These are phyloP conservation scores for Colletotrichum eleusines DNA, from an alignment of 2,329 filamentous ascomycete species.

Conservation along the genomic window DNA sequence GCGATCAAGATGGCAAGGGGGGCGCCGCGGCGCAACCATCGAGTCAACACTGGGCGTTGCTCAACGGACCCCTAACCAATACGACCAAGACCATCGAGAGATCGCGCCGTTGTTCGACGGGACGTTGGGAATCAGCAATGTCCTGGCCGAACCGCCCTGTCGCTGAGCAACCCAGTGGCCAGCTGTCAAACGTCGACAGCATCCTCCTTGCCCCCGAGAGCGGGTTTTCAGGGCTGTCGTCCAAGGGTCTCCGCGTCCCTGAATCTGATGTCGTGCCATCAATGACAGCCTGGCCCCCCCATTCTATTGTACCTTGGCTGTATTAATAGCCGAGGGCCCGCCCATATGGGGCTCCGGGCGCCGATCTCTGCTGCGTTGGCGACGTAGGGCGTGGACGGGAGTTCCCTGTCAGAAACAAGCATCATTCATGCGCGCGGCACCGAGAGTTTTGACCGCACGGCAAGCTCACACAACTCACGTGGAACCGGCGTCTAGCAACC, in stretches of 20 bases:
- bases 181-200: conserved; percentile 36
- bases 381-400: conserved; percentile 13
- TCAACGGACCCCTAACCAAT: neutral
- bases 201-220: conserved; percentile 35
- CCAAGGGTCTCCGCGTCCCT: conserved; percentile 30
- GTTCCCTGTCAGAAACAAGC: conserved; percentile 34
- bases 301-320: too few species aligned
- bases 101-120: conserved; percentile 21
- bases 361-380: conserved; percentile 25
- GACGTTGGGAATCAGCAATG: neutral
- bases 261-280: conserved; percentile 37
- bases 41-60: conserved; percentile 24
- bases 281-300: conserved; percentile 15
- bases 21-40: neutral
- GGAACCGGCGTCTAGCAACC: conserved; percentile 31
- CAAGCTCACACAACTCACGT: conserved; percentile 16
- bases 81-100: conserved; percentile 15
- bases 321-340: neutral
- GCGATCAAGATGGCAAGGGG: conserved; percentile 16
- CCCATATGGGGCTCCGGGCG: conserved; percentile 1
- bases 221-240: conserved; percentile 6
- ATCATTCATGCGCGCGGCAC: conserved; percentile 37
- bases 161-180: conserved; percentile 33
- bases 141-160: conserved; percentile 13
- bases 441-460: conserved; percentile 18